Evolutionary conservation across 345 rosid genomes (phyloP).

Genomic region (Citrus unshiu): DNA sequence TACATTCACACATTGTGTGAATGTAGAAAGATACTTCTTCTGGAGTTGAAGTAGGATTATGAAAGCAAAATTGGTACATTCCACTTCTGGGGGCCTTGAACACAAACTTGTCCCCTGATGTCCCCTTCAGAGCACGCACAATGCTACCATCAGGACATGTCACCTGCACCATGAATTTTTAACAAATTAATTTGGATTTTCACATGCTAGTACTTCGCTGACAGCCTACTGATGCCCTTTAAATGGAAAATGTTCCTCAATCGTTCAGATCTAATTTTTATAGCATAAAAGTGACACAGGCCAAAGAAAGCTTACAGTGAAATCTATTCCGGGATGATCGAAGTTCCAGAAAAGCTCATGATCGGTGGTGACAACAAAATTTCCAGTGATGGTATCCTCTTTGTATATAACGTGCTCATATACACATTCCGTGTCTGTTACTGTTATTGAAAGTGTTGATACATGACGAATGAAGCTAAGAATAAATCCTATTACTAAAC

Average conservation of each 20-base stretch:
- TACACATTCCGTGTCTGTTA: background rate
- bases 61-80: conserved; percentile 38
- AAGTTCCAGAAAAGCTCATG: conserved; percentile 7
- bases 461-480: conserved; percentile 11
- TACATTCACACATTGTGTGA: too few relatives aligned
- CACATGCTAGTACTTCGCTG: background rate
- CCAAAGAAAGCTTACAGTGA: background rate
- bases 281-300: background rate
- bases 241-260: too few relatives aligned
- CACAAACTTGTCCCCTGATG: conserved; percentile 35
- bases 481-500: conserved; percentile 5
- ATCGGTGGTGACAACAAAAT: conserved; percentile 5
- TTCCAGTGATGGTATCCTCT: conserved; percentile 3
- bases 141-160: conserved; percentile 25
- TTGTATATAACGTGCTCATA: background rate
- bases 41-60: conserved; percentile 35
- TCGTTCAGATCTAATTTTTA: too few relatives aligned
- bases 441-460: background rate
- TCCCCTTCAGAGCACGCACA: conserved; percentile 27
- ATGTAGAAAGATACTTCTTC: conserved; percentile 39
- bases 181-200: background rate
- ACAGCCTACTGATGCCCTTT: too few relatives aligned
- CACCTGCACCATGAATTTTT: conserved; percentile 27
- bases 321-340: conserved; percentile 1
- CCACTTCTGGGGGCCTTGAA: conserved; percentile 35